Conservation (phyloP, 257 asterid species). For the Nicotiana undulata region DNA sequence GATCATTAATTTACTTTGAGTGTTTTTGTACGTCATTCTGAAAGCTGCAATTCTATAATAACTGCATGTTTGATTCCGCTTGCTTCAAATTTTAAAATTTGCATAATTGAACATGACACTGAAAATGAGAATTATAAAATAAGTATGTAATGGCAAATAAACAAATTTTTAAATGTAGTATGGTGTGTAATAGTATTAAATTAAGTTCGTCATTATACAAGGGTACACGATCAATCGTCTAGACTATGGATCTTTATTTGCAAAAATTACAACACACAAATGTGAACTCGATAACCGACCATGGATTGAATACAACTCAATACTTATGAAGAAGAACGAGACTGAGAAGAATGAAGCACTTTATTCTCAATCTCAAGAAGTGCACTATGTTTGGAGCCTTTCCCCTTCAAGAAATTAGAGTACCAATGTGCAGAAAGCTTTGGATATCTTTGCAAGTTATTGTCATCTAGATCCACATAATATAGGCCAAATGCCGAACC, state of each 20-base stretch:
- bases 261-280: not conserved
- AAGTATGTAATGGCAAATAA: no score
- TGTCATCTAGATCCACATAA: conserved; percentile 55
- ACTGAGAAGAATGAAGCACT: not conserved
- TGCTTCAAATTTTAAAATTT: no score
- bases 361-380: not conserved
- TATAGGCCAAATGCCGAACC: conserved; percentile 30
- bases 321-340: not conserved
- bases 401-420: conserved; percentile 41
- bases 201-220: not conserved
- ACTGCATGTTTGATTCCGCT: no score
- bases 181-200: not conserved
- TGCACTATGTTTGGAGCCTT: not conserved
- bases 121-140: no score
- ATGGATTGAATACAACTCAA: not conserved
- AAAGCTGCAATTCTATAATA: no score
- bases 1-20: no score
- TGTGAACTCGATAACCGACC: not conserved
- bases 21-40: no score
- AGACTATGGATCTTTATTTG: not conserved
- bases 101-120: no score
- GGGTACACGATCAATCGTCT: not conserved
- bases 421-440: conserved; percentile 49
- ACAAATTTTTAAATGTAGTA: no score
- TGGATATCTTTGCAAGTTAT: conserved; percentile 29